Evolutionary conservation across 352 stramenopile genomes (phyloP), one percentile per base, ranked within the genome.

Genomic region (Globisporangium viniferum): DNA sequence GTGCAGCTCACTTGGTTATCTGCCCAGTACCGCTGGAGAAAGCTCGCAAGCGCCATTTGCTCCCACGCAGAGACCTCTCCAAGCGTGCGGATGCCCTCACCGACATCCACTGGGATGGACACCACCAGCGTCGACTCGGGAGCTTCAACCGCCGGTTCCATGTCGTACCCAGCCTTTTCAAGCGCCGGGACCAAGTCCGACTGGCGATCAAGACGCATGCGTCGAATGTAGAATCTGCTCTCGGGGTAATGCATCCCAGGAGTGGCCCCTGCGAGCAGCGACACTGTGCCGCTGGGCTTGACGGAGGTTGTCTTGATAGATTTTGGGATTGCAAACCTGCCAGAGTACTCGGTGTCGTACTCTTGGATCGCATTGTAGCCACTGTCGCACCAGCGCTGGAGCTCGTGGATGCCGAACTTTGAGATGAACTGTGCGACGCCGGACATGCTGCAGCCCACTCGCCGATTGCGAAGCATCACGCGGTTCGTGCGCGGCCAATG

Each of bases 1-100:
- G 94, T 98, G 72, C 91, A 98, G 69, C 89, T 97, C 65, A 98
- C 94, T 73, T 97, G 90, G 73, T 98, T 98, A 75, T 98, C 94
- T 2, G 94, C 94, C 94, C 94, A 98, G 74, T 98, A 86, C 18
- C 90, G 84, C 77, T 98, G 94, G 31, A 98, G 66, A 65, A 98
- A 98, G 27, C 91, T 90, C 24, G 94, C 91, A 29, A 98, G 81
- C 55, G 85, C 79, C 58, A 98, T 86, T 74, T 98, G 94, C 67
- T 98, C 94, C 90, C 92, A 98, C 62, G 96, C 91, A 12, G 78
- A 92, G n/a, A 98, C 79, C 27, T 97, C 77, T 4, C 75, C 65
- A 18, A 93, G 68, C 33, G 92, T 98, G 1, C 89, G 90, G 18
- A 97, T 84, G 14, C 89, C 88, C 56, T 94, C 81, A 15, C 93